Conservation (phyloP, 2,329 filamentous ascomycete genomes). For the Ceratocystis albifundus region DNA sequence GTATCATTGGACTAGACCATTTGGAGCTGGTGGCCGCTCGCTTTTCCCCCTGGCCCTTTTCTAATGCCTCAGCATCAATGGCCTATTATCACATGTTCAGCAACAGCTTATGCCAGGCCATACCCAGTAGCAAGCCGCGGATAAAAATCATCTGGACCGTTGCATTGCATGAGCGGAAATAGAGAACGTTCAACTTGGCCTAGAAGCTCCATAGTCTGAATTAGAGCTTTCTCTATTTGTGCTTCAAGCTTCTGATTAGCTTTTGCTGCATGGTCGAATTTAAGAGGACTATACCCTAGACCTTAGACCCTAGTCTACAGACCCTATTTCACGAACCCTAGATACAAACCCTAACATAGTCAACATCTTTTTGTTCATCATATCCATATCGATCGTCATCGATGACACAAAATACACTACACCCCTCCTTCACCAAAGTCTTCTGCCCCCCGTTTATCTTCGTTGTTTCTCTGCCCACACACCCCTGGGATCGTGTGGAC, state of each 20-base stretch:
- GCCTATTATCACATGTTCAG: neutral
- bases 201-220: neutral
- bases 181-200: neutral
- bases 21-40: neutral
- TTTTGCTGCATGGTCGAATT: neutral
- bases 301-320: neutral
- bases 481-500: neutral
- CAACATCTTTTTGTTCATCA: neutral
- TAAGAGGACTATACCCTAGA: neutral
- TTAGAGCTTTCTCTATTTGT: neutral
- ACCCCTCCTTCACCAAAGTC: neutral
- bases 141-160: neutral
- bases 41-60: neutral
- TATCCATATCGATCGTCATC: neutral
- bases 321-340: slow-evolving; percentile 12
- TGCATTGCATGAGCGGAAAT: neutral
- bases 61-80: neutral
- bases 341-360: neutral
- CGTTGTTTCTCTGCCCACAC: neutral
- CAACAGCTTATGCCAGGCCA: neutral
- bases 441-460: neutral
- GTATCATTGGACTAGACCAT: neutral
- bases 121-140: neutral
- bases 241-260: neutral
- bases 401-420: neutral